Conservation (phyloP, 495 filamentous ascomycete genomes). For the Lasiosphaeria hispida region DNA sequence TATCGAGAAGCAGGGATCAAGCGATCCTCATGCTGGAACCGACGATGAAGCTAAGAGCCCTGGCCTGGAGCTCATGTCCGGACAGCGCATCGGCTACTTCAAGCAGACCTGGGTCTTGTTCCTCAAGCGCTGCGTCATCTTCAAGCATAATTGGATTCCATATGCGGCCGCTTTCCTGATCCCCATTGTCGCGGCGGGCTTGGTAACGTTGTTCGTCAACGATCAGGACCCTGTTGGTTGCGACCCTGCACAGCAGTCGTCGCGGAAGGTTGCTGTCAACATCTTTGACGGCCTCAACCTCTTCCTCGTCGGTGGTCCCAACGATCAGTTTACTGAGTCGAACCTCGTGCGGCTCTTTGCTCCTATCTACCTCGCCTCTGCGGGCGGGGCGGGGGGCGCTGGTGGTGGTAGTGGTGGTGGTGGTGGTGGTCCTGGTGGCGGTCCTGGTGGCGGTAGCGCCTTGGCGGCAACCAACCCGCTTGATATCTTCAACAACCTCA, state of each 20-base stretch:
- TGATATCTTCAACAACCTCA: constrained; percentile 42
- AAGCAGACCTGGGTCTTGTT: constrained; percentile 72
- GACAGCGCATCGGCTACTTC: constrained; percentile 59
- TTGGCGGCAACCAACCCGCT: constrained; percentile 14
- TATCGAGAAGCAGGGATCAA: constrained; percentile 28
- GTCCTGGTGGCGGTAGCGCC: constrained; percentile 15
- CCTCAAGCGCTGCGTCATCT: constrained; percentile 70
- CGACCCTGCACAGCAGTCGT: constrained; percentile 42
- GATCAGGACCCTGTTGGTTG: constrained; percentile 57
- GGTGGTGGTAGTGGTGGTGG: too few relatives aligned
- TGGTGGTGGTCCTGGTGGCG: too few relatives aligned
- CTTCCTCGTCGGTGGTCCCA: constrained; percentile 62
- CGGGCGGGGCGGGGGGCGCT: constrained; percentile 13
- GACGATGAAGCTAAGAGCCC: constrained; percentile 28
- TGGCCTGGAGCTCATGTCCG: constrained; percentile 61
- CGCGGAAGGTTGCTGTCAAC: constrained; percentile 24
- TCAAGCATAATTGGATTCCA: constrained; percentile 73
- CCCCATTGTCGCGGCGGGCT: constrained; percentile 70
- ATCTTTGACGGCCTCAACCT: constrained; percentile 37
- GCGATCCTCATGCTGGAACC: constrained; percentile 21
- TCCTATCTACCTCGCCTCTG: constrained; percentile 30
- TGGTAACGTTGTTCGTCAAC: constrained; percentile 70
- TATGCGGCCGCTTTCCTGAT: constrained; percentile 68
- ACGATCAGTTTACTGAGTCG: constrained; percentile 42
- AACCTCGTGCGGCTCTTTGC: constrained; percentile 47